Base-by-base conservation (phyloP, 768 basidiomycete species). In the Suillus hirtellus region DNA sequence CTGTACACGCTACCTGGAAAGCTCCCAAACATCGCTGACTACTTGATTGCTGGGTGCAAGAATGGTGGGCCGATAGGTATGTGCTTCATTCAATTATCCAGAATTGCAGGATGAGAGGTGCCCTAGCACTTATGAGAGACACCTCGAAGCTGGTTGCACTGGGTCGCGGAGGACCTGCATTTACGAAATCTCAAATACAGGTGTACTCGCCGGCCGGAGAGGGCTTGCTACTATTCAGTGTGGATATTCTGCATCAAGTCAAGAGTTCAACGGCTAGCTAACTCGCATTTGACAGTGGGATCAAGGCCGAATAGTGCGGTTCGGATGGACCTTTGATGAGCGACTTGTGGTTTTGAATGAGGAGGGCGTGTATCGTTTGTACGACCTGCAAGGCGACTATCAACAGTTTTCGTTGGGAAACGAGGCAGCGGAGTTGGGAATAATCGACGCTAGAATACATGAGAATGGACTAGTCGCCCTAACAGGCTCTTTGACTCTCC, bases 1-100 rank as follows among this genome's bases (percentile, higher is more conserved):
- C 80, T 95, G 27, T 99, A 98, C 72, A 86, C 89, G 1, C 86
- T 93, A 61, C 81, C 86, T 14, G 94, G 90, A 68, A 90, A 90
- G 69, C 78, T 93, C 6, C 89, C 89, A 3, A 85, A 92, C 73
- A 77, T 99, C 35, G 80, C 81, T 21, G 93, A 96, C 75, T 93
- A 90, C 73, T 78, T 92, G 60, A 76, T 94, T 43, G 88, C 91
- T 31, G 92, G 89, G 24, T 95, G 93, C 72, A 85, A 86, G 49
- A 86, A 92, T 75, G 94, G 94, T 42, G 96, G 96, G 17, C 96
- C 95, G 14, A 80, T 97, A 73, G 95, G 95, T 95, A 62, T 63
- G 80, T 75, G 64, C 7, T 15, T 24, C 34, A n/a, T 60, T 38
- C 12, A 47, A 63, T 24, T 61, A 27, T 63, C 60, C 34, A 4